Conservation (phyloP, 495 filamentous ascomycete genomes). For the Durotheca rogersii region DNA sequence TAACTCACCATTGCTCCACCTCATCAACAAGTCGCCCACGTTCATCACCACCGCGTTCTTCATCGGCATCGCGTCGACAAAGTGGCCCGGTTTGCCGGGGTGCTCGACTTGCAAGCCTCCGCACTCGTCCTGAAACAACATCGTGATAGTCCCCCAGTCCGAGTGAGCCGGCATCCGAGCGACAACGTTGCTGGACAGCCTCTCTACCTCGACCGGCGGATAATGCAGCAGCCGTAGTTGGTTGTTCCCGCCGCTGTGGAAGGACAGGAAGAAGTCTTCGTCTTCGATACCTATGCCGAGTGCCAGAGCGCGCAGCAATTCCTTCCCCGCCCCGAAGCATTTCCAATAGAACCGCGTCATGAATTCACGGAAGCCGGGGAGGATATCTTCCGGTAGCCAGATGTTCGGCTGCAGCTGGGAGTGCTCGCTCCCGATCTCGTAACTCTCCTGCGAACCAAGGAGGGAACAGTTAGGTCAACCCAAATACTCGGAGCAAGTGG, state of each 20-base stretch:
- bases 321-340: conserved; percentile 47
- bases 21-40: conserved; percentile 60
- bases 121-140: conserved; percentile 53
- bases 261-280: conserved; percentile 52
- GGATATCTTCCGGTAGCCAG: conserved; percentile 58
- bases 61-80: conserved; percentile 53
- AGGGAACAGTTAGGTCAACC: background rate
- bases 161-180: conserved; percentile 57
- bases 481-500: background rate
- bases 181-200: conserved; percentile 45
- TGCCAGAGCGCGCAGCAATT: conserved; percentile 53
- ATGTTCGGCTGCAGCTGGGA: conserved; percentile 61
- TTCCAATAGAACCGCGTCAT: conserved; percentile 60
- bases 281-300: conserved; percentile 54
- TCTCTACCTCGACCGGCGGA: conserved; percentile 54
- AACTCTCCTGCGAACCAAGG: conserved; percentile 59
- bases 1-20: conserved; percentile 59
- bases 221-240: conserved; percentile 69
- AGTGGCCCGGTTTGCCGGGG: conserved; percentile 46
- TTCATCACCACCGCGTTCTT: conserved; percentile 58
- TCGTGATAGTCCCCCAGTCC: conserved; percentile 53
- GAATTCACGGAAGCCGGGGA: conserved; percentile 63
- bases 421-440: conserved; percentile 63
- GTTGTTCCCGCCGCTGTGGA: conserved; percentile 59
- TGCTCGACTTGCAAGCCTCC: conserved; percentile 62